Evolutionary conservation across 164 flowering plant species (phyloP).

Genomic region (Paratinospora sagittata): DNA sequence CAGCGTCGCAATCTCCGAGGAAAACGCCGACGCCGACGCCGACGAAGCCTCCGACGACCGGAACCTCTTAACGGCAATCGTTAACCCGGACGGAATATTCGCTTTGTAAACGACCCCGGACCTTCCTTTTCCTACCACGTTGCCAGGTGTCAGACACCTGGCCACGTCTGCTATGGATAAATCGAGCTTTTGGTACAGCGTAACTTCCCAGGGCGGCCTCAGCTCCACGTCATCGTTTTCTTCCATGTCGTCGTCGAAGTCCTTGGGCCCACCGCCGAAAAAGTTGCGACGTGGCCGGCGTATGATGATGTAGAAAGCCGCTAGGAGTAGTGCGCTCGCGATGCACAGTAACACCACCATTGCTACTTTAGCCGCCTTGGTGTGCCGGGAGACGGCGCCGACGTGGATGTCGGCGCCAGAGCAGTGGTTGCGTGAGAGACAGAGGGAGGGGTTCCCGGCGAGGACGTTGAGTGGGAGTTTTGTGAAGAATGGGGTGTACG

Average conservation of each 20-base stretch:
- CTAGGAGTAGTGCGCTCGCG: too few species aligned
- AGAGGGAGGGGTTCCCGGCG: constrained; percentile 51
- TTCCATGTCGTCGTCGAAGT: too few species aligned
- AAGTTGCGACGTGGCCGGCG: too few species aligned
- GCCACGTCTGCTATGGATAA: constrained; percentile 56
- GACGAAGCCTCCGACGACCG: constrained; percentile 51
- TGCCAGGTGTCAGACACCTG: constrained; percentile 35
- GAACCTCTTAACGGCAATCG: too few species aligned
- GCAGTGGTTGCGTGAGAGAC: constrained; percentile 45
- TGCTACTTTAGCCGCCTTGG: constrained; percentile 41
- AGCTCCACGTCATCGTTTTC: too few species aligned
- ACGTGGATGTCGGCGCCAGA: constrained; percentile 15
- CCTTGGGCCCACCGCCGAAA: too few species aligned
- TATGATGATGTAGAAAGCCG: too few species aligned
- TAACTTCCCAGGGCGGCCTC: too few species aligned
- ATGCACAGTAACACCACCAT: constrained; percentile 58
- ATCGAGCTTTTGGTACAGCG: constrained; percentile 79
- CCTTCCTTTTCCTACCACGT: constrained; percentile 54
- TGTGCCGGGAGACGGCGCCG: constrained; percentile 16
- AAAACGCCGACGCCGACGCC: constrained; percentile 51
- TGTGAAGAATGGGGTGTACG: constrained; percentile 64
- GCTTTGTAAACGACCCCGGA: too few species aligned
- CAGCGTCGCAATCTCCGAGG: constrained; percentile 72
- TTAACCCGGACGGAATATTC: too few species aligned
- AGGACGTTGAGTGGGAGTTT: constrained; percentile 58